Evolutionary conservation across 1,284 basidiomycete species (phyloP).

Genomic region (Trichosporon faecale): DNA sequence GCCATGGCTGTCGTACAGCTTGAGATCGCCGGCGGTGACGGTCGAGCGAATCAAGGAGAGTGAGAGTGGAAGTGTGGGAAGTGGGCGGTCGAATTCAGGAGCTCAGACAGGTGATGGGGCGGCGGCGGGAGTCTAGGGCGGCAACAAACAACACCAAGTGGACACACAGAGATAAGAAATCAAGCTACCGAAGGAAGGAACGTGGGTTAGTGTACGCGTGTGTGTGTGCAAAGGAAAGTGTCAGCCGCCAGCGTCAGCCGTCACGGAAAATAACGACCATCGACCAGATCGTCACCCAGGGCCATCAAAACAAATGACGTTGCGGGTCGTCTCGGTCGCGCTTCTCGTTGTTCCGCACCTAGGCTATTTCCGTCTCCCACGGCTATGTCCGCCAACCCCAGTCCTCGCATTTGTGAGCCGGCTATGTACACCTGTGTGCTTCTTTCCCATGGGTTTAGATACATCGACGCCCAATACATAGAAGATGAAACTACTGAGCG

Average conservation of each 20-base stretch:
- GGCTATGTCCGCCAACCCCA: neutral
- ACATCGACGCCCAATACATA: neutral
- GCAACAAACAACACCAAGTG: neutral
- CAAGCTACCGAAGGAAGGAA: neutral
- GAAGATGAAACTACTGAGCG: neutral
- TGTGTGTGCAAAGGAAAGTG: neutral
- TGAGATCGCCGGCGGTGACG: too few relatives aligned
- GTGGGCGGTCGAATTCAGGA: neutral
- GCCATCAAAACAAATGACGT: constrained; percentile 1
- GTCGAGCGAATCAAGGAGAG: too few relatives aligned
- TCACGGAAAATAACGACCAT: neutral
- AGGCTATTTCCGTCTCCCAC: neutral
- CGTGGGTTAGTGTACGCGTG: neutral
- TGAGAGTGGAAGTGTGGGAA: neutral
- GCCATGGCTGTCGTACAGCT: too few relatives aligned
- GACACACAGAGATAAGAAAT: neutral
- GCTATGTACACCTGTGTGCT: neutral
- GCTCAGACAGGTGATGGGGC: neutral
- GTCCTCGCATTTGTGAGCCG: too few relatives aligned
- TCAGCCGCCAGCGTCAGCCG: neutral
- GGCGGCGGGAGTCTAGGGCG: neutral
- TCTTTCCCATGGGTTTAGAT: neutral
- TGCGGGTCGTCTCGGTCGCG: neutral
- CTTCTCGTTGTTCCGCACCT: neutral
- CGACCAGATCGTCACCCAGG: neutral